Conservation (phyloP, 371 early-diverging fungal genomes). For the Phascolomyces articulosus region DNA sequence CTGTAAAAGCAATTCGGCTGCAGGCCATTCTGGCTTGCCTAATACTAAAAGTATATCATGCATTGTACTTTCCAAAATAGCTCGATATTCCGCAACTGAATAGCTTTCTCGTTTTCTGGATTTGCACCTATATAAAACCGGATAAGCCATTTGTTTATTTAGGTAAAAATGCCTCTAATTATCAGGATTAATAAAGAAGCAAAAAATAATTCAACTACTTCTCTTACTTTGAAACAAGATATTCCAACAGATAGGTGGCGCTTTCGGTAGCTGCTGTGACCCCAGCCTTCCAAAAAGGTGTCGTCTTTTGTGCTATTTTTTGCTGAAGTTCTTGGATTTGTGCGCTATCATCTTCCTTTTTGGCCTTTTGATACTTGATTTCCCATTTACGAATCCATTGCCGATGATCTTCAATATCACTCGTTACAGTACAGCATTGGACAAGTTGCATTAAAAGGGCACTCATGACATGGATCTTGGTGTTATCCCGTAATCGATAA, state of each 20-base stretch:
- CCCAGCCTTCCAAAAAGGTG: conserved; percentile 36
- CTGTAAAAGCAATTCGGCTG: conserved; percentile 59
- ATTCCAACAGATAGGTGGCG: conserved; percentile 66
- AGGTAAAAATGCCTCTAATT: too few species aligned
- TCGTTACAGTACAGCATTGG: conserved; percentile 64
- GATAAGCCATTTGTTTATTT: too few species aligned
- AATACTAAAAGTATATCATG: conserved; percentile 75
- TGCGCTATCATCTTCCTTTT: conserved; percentile 28
- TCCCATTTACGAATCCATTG: conserved; percentile 40
- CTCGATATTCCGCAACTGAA: conserved; percentile 76
- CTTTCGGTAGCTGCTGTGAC: conserved; percentile 64
- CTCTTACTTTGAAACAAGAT: conserved; percentile 59
- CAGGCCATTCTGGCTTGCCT: conserved; percentile 92
- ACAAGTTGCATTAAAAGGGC: conserved; percentile 84
- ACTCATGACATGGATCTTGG: conserved; percentile 73
- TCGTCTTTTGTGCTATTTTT: conserved; percentile 21
- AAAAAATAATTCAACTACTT: neutral
- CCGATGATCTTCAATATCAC: conserved; percentile 22
- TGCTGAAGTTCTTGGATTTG: conserved; percentile 24
- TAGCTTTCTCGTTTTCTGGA: conserved; percentile 48
- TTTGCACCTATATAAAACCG: conserved; percentile 44
- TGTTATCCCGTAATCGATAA: conserved; percentile 67
- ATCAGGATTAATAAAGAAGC: too few species aligned
- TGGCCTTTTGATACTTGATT: conserved; percentile 30
- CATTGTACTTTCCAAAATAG: conserved; percentile 69